These are phyloP conservation scores for Macrocybe gigantea DNA, from an alignment of 768 basidiomycete genomes.

Conservation along the genomic window DNA sequence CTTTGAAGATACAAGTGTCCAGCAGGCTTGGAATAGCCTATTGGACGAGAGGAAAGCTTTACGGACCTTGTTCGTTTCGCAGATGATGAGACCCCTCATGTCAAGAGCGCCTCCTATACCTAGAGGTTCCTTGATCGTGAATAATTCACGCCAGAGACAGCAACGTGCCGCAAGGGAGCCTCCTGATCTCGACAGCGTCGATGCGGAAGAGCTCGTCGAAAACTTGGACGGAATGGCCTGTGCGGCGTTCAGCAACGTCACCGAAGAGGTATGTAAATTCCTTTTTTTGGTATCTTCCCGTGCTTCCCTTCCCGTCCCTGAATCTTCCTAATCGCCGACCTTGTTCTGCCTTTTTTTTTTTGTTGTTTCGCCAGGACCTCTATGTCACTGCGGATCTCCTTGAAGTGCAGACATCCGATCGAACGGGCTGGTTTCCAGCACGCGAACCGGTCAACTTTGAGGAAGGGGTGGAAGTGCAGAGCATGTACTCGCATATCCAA, in stretches of 20 bases:
- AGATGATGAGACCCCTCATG: constrained; percentile 56
- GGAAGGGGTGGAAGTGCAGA: constrained; percentile 74
- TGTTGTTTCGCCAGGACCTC: constrained; percentile 48
- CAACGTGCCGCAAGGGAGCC: constrained; percentile 37
- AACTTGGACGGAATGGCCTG: constrained; percentile 72
- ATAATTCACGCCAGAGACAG: constrained; percentile 20
- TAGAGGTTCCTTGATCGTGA: constrained; percentile 9
- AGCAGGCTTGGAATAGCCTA: constrained; percentile 40
- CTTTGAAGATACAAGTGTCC: constrained; percentile 38
- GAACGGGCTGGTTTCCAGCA: constrained; percentile 69
- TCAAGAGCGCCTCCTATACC: constrained; percentile 9
- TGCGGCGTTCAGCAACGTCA: constrained; percentile 71
- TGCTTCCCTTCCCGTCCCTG: no score
- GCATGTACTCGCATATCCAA: constrained; percentile 66
- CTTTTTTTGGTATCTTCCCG: neutral
- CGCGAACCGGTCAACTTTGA: constrained; percentile 48
- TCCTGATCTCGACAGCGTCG: constrained; percentile 59
- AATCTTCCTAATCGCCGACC: neutral
- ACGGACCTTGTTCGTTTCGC: constrained; percentile 39
- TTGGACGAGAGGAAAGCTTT: constrained; percentile 36
- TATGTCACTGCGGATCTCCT: constrained; percentile 73
- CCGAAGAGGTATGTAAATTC: constrained; percentile 54
- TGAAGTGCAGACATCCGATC: constrained; percentile 76
- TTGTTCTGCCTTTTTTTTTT: neutral
- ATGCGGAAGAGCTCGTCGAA: constrained; percentile 69